Percentiles rank a stretch among this genome's conserved stretches.
phyloP scores from a whole-genome alignment of 331 rosid genomes.

The Phaseolus coccineus region DNA sequence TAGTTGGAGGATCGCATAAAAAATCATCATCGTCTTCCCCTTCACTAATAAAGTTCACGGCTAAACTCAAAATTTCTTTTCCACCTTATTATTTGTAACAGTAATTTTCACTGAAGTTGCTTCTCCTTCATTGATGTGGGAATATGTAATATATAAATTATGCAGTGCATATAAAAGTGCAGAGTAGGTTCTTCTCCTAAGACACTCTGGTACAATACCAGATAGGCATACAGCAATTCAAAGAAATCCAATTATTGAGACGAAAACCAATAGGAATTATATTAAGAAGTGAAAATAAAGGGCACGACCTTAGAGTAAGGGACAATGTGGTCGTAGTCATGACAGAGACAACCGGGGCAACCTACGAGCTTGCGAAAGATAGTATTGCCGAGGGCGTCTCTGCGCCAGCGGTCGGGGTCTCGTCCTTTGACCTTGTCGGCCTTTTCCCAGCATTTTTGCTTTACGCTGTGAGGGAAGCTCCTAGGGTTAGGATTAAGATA shows the following conservation, averaged over 20 bases:
- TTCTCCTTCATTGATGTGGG: no score
- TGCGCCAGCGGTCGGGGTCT: constrained; percentile 95
- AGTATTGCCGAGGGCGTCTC: constrained; percentile 79
- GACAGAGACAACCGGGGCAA: constrained; percentile 93
- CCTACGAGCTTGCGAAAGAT: constrained; percentile 92
- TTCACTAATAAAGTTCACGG: neutral
- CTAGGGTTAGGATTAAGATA: constrained; percentile 59
- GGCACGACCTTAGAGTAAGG: constrained; percentile 76
- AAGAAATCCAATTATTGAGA: neutral
- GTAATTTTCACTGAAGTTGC: neutral
- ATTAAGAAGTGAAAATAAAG: neutral
- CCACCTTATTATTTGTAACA: neutral
- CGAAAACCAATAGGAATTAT: neutral
- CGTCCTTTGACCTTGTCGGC: constrained; percentile 90
- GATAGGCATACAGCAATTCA: neutral
- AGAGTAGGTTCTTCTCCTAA: neutral
- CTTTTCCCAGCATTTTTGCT: constrained; percentile 93
- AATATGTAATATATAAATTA: no score
- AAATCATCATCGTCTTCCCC: neutral
- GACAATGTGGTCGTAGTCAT: constrained; percentile 87
- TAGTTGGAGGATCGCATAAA: neutral
- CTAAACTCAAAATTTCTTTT: neutral
- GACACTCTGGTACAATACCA: neutral
- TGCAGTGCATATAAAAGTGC: neutral
- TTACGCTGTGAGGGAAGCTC: constrained; percentile 76